Evolutionary conservation across 129 eudicot genomes (phyloP).

Genomic region (Escallonia rubra): DNA sequence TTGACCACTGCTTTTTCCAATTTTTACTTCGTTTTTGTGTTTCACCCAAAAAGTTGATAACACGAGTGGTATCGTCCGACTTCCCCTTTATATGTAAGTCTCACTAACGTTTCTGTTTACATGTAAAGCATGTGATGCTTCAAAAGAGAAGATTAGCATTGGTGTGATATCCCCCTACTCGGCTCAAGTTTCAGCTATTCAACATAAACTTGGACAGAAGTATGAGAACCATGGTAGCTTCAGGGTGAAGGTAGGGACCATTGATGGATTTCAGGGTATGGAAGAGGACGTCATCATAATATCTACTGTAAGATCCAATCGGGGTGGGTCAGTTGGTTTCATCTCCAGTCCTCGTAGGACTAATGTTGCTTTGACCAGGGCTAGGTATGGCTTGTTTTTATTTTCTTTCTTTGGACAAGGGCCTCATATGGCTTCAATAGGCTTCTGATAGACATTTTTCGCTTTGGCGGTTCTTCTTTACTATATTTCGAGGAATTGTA

Average conservation of each 20-base stretch:
- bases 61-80: too few species aligned
- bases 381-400: slow-evolving; percentile 27
- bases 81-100: too few species aligned
- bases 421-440: too few species aligned
- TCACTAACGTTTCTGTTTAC: not conserved
- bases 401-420: not conserved
- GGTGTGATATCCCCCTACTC: slow-evolving; percentile 44
- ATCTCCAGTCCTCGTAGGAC: slow-evolving; percentile 23
- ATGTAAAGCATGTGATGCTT: slow-evolving; percentile 27
- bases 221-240: slow-evolving; percentile 20
- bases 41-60: too few species aligned
- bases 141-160: slow-evolving; percentile 21
- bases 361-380: slow-evolving; percentile 47
- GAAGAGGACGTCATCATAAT: slow-evolving; percentile 39
- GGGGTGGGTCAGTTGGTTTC: slow-evolving; percentile 33
- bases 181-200: slow-evolving; percentile 41
- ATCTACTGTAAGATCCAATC: slow-evolving; percentile 39
- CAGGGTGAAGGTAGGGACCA: slow-evolving; percentile 25
- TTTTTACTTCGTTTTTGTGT: too few species aligned
- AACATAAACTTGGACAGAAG: slow-evolving; percentile 17
- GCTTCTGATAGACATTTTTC: too few species aligned
- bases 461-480: too few species aligned
- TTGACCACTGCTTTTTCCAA: too few species aligned
- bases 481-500: not conserved
- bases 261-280: slow-evolving; percentile 45